Conservation (phyloP, 2,329 filamentous ascomycete genomes). For the Fusarium phyllophilum region DNA sequence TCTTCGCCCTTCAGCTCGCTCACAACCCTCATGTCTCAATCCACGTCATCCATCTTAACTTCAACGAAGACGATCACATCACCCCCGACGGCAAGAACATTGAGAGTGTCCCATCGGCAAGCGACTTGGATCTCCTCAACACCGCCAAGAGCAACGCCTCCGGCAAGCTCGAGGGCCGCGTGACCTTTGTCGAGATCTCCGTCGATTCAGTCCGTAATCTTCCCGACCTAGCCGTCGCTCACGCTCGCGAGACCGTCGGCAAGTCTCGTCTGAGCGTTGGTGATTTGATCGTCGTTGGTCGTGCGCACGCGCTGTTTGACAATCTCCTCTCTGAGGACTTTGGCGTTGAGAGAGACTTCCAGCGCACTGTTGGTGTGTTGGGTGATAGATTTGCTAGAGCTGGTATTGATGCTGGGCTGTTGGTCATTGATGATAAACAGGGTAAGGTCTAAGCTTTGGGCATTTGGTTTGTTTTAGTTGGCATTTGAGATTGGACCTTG, state of each 20-base stretch:
- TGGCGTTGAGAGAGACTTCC: constrained; percentile 42
- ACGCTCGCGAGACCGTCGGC: constrained; percentile 36
- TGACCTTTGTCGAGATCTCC: constrained; percentile 36
- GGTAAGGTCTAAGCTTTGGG: neutral
- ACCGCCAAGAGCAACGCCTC: constrained; percentile 35
- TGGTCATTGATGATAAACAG: constrained; percentile 42
- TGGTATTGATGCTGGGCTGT: constrained; percentile 44
- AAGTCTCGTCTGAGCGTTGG: constrained; percentile 39
- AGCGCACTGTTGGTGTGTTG: constrained; percentile 42
- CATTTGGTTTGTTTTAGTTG: neutral
- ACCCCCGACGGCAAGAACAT: constrained; percentile 12
- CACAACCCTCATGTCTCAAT: constrained; percentile 82
- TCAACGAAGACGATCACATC: constrained; percentile 33
- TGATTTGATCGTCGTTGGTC: constrained; percentile 43
- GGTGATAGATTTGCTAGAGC: constrained; percentile 42
- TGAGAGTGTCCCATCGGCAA: constrained; percentile 24
- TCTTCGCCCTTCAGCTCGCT: constrained; percentile 84
- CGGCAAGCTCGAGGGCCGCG: constrained; percentile 27
- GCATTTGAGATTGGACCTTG: neutral
- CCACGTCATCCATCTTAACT: constrained; percentile 69
- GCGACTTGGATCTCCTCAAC: constrained; percentile 45
- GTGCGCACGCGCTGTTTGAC: constrained; percentile 33
- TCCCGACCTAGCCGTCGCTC: constrained; percentile 40
- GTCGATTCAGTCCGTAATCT: constrained; percentile 40
- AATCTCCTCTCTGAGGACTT: constrained; percentile 29